Percentiles rank a stretch among this genome's conserved stretches.
phyloP scores from a whole-genome alignment of 2,329 filamentous ascomycete genomes.

The Cercospora janseana region DNA sequence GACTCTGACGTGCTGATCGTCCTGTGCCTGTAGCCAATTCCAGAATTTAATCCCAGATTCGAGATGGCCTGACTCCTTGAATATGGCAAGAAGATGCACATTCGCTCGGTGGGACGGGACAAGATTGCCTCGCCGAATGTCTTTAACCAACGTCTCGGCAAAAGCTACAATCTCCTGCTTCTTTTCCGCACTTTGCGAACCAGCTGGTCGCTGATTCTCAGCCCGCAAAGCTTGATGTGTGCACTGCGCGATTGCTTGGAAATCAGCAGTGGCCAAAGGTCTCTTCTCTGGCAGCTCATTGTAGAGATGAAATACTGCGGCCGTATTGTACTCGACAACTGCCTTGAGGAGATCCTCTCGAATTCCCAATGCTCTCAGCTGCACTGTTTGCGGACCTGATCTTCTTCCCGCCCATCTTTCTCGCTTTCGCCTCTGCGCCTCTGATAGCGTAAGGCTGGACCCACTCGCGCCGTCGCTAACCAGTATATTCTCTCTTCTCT shows the following conservation, averaged over 20 bases:
- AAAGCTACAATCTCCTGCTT: slow-evolving; percentile 32
- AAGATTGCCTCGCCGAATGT: slow-evolving; percentile 40
- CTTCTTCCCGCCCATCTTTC: slow-evolving; percentile 15
- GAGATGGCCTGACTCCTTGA: slow-evolving; percentile 45
- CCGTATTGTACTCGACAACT: slow-evolving; percentile 22
- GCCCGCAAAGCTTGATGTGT: slow-evolving; percentile 17
- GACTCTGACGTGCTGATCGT: slow-evolving; percentile 43
- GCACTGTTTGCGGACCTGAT: slow-evolving; percentile 4
- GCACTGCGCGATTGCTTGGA: slow-evolving; percentile 21
- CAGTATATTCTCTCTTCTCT: background rate
- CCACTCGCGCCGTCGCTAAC: background rate
- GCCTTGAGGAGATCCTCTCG: slow-evolving; percentile 25
- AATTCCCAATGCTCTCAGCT: slow-evolving; percentile 12
- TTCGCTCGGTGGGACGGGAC: slow-evolving; percentile 41
- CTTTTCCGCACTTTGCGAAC: slow-evolving; percentile 14
- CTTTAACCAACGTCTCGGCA: slow-evolving; percentile 41
- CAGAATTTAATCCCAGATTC: slow-evolving; percentile 43
- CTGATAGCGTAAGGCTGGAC: slow-evolving; percentile 3
- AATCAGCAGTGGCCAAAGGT: slow-evolving; percentile 18
- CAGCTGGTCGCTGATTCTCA: slow-evolving; percentile 11
- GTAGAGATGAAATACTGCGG: slow-evolving; percentile 26
- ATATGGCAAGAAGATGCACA: slow-evolving; percentile 49
- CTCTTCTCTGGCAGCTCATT: slow-evolving; percentile 19
- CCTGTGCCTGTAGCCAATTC: slow-evolving; percentile 48
- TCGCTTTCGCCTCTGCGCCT: slow-evolving; percentile 19